These are phyloP conservation scores for Boletus bicolor DNA, from an alignment of 768 basidiomycete species.

Conservation along the genomic window DNA sequence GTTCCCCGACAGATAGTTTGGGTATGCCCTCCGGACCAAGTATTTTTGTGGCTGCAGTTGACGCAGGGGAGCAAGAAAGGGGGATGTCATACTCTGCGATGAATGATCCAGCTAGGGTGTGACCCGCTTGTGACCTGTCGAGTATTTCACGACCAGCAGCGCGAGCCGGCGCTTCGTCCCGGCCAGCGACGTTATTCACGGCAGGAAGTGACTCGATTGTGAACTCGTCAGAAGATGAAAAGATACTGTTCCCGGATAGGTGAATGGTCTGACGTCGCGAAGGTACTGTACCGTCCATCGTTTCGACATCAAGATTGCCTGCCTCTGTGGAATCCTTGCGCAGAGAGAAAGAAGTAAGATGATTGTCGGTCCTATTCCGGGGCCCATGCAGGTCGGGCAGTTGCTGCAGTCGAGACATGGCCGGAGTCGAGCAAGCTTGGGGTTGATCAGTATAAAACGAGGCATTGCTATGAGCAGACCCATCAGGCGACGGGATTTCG, in stretches of 20 bases:
- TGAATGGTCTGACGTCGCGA: slow-evolving; percentile 13
- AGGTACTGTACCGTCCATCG: slow-evolving; percentile 14
- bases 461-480: slow-evolving; percentile 1
- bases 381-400: neutral
- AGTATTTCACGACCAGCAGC: neutral
- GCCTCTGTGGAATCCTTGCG: neutral
- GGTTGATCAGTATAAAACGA: slow-evolving; percentile 23
- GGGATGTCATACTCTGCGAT: slow-evolving; percentile 19
- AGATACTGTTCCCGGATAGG: slow-evolving; percentile 28
- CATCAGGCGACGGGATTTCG: neutral
- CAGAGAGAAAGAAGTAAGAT: neutral
- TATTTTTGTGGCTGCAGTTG: neutral
- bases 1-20: slow-evolving; percentile 5
- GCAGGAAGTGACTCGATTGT: slow-evolving; percentile 12
- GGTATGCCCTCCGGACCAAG: neutral
- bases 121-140: neutral
- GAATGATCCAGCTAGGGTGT: slow-evolving; percentile 5
- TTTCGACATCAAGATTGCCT: slow-evolving; percentile 15
- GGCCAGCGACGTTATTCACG: neutral
- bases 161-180: neutral
- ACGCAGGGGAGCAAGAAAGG: slow-evolving; percentile 4
- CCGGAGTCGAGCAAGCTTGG: slow-evolving; percentile 29
- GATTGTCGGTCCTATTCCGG: neutral
- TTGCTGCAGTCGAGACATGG: slow-evolving; percentile 1
- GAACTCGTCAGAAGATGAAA: slow-evolving; percentile 30